A percentile compares a stretch with the other conserved stretches of the same genome.
Conservation (phyloP, 176 grass and related monocot species). For the Ensete glaucum region DNA sequence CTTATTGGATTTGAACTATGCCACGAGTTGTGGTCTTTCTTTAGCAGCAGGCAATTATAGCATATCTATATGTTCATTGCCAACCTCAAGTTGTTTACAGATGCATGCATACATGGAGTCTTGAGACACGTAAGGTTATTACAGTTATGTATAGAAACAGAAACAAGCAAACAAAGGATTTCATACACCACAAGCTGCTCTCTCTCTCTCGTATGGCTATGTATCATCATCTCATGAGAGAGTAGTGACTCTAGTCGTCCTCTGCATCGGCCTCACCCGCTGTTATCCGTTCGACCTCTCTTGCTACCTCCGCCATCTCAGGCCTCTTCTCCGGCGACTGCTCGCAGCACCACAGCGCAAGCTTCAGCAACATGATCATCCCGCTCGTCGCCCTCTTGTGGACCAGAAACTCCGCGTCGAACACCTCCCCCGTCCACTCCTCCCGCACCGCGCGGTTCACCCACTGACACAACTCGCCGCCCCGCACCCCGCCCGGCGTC, state of each 20-base stretch:
- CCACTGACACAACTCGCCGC: background rate
- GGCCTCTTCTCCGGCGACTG: slow-evolving; percentile 19
- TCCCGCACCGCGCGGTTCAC: slow-evolving; percentile 17
- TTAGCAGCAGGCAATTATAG: too few species aligned
- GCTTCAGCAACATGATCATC: slow-evolving; percentile 14
- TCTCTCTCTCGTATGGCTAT: too few species aligned
- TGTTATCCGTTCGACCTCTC: background rate
- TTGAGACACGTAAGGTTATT: too few species aligned
- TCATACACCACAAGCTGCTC: too few species aligned
- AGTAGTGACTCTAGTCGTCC: background rate
- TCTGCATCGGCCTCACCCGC: background rate
- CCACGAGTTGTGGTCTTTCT: too few species aligned
- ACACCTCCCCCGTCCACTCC: slow-evolving; percentile 20
- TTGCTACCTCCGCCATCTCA: slow-evolving; percentile 10
- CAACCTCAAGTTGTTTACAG: too few species aligned
- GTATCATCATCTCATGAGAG: too few species aligned
- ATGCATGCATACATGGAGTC: too few species aligned
- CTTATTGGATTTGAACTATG: too few species aligned
- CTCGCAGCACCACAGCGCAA: slow-evolving; percentile 18
- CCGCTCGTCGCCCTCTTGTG: background rate
- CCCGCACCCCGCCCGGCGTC: background rate
- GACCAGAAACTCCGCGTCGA: slow-evolving; percentile 5
- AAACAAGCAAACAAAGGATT: too few species aligned
- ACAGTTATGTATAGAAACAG: too few species aligned
- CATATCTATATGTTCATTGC: too few species aligned